Percentiles rank a stretch among this genome's conserved stretches.
These are phyloP conservation scores for Yamadazyma epiphylla DNA, from an alignment of 1,139 yeast species.

Conservation along the genomic window DNA sequence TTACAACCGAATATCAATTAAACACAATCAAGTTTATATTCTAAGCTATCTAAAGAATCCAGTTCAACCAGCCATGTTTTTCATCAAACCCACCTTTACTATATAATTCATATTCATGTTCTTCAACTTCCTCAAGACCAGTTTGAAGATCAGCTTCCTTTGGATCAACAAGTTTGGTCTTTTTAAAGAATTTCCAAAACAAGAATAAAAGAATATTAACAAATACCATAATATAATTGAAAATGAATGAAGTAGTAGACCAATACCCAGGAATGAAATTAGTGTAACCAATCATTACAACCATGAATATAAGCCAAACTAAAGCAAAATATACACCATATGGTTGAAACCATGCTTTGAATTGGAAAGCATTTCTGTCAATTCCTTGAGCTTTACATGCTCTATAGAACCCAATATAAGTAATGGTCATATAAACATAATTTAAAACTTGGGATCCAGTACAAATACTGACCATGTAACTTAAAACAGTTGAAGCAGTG, in stretches of 20 bases:
- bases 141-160: constrained; percentile 26
- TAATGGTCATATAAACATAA: constrained; percentile 61
- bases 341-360: constrained; percentile 72
- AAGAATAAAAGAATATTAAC: constrained; percentile 18
- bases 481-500: constrained; percentile 64
- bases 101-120: constrained; percentile 29
- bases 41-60: too few relatives aligned
- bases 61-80: too few relatives aligned
- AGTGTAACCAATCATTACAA: constrained; percentile 35
- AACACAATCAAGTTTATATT: too few relatives aligned
- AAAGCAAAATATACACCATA: constrained; percentile 55
- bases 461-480: constrained; percentile 70
- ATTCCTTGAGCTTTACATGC: constrained; percentile 60
- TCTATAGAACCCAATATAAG: constrained; percentile 55
- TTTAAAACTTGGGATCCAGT: constrained; percentile 75
- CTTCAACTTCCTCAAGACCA: constrained; percentile 35
- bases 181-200: constrained; percentile 25
- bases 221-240: constrained; percentile 35
- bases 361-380: constrained; percentile 66
- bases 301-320: constrained; percentile 25
- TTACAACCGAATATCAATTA: too few relatives aligned
- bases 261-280: constrained; percentile 28
- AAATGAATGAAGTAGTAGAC: constrained; percentile 34
- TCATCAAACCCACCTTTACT: too few relatives aligned
- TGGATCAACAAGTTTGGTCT: constrained; percentile 21